A percentile compares a stretch with the other conserved stretches of the same genome.
phyloP scores from a whole-genome alignment of 1,284 basidiomycete species.

The Mycena citricolor region DNA sequence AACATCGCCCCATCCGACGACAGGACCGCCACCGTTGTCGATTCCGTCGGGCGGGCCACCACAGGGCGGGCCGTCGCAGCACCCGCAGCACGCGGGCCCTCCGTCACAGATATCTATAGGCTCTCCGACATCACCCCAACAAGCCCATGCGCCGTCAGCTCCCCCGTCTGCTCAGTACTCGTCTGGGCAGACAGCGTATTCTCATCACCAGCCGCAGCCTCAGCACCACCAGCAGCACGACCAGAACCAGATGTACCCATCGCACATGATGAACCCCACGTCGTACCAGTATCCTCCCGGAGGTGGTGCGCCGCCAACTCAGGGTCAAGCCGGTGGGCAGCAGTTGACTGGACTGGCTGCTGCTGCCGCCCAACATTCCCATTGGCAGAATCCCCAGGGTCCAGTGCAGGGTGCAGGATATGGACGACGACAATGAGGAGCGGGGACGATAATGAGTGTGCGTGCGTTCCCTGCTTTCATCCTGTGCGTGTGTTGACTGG shows the following conservation, averaged over 20 bases:
- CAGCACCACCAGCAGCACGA: slow-evolving; percentile 51
- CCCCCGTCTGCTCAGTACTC: slow-evolving; percentile 50
- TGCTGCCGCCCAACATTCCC: slow-evolving; percentile 52
- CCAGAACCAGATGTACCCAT: slow-evolving; percentile 49
- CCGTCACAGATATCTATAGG: slow-evolving; percentile 51
- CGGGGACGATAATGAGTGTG: slow-evolving; percentile 30
- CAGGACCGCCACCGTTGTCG: slow-evolving; percentile 48
- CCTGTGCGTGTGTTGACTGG: too few relatives aligned
- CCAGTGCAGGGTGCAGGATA: slow-evolving; percentile 50
- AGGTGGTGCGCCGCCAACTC: slow-evolving; percentile 42
- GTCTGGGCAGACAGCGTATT: slow-evolving; percentile 40
- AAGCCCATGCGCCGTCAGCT: slow-evolving; percentile 52
- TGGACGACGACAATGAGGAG: slow-evolving; percentile 40
- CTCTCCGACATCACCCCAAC: slow-evolving; percentile 62
- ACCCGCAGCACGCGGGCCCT: slow-evolving; percentile 33
- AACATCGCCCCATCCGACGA: slow-evolving; percentile 55
- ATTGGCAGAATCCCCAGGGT: slow-evolving; percentile 51
- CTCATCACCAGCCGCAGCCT: slow-evolving; percentile 40
- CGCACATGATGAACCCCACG: slow-evolving; percentile 50
- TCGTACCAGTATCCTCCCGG: slow-evolving; percentile 49
- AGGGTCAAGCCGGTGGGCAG: slow-evolving; percentile 40
- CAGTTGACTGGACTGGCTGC: slow-evolving; percentile 54
- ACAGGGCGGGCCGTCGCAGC: slow-evolving; percentile 40
- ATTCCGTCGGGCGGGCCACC: slow-evolving; percentile 45
- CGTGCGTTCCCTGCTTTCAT: too few relatives aligned